Evolutionary conservation across 768 basidiomycete species (phyloP).

Genomic region (Boletus sensibilis): DNA sequence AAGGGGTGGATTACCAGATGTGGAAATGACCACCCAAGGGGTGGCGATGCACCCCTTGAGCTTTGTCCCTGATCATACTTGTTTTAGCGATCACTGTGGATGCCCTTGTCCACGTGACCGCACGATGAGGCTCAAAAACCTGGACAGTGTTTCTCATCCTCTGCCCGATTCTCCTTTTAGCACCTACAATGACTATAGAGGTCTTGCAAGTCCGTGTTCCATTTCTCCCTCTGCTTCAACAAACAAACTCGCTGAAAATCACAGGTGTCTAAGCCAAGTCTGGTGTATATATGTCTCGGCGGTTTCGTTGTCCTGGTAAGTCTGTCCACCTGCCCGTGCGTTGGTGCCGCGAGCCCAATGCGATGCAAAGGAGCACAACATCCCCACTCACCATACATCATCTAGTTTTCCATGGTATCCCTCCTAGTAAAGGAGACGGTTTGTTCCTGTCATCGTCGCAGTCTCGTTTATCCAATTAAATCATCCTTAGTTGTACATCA

Average conservation of each 20-base stretch:
- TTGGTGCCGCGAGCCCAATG: not conserved
- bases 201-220: conserved; percentile 28
- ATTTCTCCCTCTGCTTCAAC: not conserved
- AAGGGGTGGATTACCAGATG: too few species aligned
- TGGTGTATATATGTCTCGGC: conserved; percentile 64
- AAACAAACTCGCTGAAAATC: conserved; percentile 24
- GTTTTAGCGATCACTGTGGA: too few species aligned
- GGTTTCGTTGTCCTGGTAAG: conserved; percentile 51
- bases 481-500: conserved; percentile 68
- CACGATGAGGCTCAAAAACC: too few species aligned
- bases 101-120: too few species aligned
- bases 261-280: conserved; percentile 51
- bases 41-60: too few species aligned
- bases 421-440: conserved; percentile 82
- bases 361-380: not conserved
- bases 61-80: too few species aligned
- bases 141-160: not conserved
- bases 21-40: too few species aligned
- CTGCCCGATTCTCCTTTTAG: too few species aligned
- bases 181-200: conserved; percentile 17
- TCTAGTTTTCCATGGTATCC: conserved; percentile 81
- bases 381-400: not conserved
- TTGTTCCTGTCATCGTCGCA: not conserved
- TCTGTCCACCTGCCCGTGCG: not conserved
- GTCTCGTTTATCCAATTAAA: not conserved